Conservation (phyloP, 148 eudicot genomes). For the Silene uniflora region DNA sequence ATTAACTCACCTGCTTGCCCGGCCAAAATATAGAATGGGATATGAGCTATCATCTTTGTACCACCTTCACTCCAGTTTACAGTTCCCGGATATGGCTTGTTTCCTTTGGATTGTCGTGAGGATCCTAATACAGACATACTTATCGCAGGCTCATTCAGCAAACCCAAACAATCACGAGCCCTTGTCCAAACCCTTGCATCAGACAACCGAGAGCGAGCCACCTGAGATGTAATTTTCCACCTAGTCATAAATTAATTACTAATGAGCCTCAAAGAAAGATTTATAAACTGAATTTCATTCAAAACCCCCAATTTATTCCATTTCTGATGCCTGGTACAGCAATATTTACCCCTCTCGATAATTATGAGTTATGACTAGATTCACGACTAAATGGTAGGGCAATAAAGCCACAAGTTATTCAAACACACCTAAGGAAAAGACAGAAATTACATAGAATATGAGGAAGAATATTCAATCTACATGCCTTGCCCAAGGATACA, state of each 20-base stretch:
- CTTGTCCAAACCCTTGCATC: constrained; percentile 85
- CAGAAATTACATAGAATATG: not conserved
- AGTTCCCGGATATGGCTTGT: constrained; percentile 58
- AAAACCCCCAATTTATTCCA: not conserved
- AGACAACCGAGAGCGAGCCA: constrained; percentile 80
- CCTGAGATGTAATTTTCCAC: constrained; percentile 45
- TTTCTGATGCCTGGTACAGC: not conserved
- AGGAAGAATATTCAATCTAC: constrained; percentile 8
- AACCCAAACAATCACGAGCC: constrained; percentile 86
- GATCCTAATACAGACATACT: constrained; percentile 87
- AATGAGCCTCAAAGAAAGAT: not conserved
- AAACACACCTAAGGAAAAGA: not conserved
- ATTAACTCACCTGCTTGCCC: constrained; percentile 60
- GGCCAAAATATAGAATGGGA: constrained; percentile 81
- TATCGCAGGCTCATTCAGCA: constrained; percentile 92
- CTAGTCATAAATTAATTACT: not conserved
- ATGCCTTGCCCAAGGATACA: constrained; percentile 85
- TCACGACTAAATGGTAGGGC: not conserved
- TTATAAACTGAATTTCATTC: not conserved
- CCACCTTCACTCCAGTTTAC: constrained; percentile 79
- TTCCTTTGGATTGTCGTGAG: constrained; percentile 46
- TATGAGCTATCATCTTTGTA: constrained; percentile 68
- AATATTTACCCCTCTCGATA: not conserved
- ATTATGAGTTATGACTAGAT: not conserved
- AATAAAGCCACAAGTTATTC: not conserved